Percentiles rank a stretch among this genome's conserved stretches.
Conservation (phyloP, 2,329 filamentous ascomycete genomes). For the Aspergillus tubingensis region DNA sequence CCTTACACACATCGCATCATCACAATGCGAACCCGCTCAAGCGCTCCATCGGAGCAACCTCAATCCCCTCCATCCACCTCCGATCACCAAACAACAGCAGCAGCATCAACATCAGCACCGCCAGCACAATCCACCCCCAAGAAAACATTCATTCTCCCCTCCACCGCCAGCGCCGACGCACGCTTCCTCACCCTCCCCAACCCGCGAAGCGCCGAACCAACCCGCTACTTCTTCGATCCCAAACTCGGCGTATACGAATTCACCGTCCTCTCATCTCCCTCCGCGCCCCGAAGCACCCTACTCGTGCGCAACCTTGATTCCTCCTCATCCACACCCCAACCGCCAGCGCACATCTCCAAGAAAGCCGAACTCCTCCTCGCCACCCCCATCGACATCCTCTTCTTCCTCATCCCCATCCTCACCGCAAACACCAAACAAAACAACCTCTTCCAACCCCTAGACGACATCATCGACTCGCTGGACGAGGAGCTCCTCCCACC, state of each 20-base stretch:
- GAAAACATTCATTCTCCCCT: slow-evolving; percentile 61
- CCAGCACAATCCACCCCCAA: slow-evolving; percentile 31
- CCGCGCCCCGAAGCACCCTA: slow-evolving; percentile 57
- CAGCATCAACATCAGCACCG: slow-evolving; percentile 8
- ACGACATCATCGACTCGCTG: slow-evolving; percentile 52
- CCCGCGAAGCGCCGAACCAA: slow-evolving; percentile 51
- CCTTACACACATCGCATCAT: not conserved
- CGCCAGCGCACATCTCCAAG: slow-evolving; percentile 61
- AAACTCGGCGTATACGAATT: slow-evolving; percentile 62
- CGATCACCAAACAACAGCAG: slow-evolving; percentile 24
- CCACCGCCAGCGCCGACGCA: slow-evolving; percentile 52
- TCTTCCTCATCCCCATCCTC: slow-evolving; percentile 76
- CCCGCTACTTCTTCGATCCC: slow-evolving; percentile 62
- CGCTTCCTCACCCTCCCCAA: slow-evolving; percentile 59
- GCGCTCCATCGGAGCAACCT: slow-evolving; percentile 18
- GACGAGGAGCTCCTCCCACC: slow-evolving; percentile 38
- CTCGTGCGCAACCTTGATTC: slow-evolving; percentile 40
- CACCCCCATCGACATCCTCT: slow-evolving; percentile 80
- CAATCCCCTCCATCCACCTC: slow-evolving; percentile 10
- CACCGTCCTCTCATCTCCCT: slow-evolving; percentile 56
- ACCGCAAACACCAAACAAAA: slow-evolving; percentile 39
- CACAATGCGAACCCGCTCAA: slow-evolving; percentile 27
- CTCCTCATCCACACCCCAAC: slow-evolving; percentile 8
- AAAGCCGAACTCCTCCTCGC: slow-evolving; percentile 77
- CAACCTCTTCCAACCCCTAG: slow-evolving; percentile 50